Evolutionary conservation across 1,139 yeast genomes (phyloP), one percentile per base, ranked within the genome.

Genomic region (Blastobotrys serpentis): DNA sequence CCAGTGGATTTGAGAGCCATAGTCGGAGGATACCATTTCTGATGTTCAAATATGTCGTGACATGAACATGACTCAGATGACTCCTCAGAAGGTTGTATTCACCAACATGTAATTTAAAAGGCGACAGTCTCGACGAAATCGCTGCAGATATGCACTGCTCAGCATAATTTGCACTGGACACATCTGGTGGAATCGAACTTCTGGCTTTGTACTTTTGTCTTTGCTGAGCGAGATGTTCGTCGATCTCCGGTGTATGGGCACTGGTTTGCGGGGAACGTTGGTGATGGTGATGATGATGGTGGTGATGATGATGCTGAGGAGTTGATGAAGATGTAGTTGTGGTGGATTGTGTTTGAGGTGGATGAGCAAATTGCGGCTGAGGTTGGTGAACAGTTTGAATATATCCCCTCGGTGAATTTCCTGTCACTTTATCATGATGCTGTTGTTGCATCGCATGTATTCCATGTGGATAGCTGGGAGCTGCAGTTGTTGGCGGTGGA

Each of bases 1-100:
- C 71, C 34, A 67, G 62, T 18, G 76, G 76, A 52, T 72, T 72
- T 21, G 70, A 67, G 2, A 70, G 58, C 76, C 76, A 72, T n/a
- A 72, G 57, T 21, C 75, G 59, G 37, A 71, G 56, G 39, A 72
- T 70, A 6, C 74, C 74, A 52, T 72, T 72, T 19, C 76, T 63
- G 40, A 70, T 67, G 49, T 70, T 68, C 22, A 72, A 56, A 48
- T 72, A 72, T 8, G 74, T 70, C 2, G 76, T 69, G 44, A 72
- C 71, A 49, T 71, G 74, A 2, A 65, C 54, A 36, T 64, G 62
- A 26, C 66, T 64, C 43, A 72, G 57, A 23, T 62, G 62, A 7
- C 62, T 54, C 10, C 72, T 61, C 42, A 72, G 58, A 19, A 69
- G 55, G 38, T 62, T 59, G 54, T 67, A 67, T 56, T 72, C 76